Conservation (phyloP, 345 rosid species). For the Populus ilicifolia region DNA sequence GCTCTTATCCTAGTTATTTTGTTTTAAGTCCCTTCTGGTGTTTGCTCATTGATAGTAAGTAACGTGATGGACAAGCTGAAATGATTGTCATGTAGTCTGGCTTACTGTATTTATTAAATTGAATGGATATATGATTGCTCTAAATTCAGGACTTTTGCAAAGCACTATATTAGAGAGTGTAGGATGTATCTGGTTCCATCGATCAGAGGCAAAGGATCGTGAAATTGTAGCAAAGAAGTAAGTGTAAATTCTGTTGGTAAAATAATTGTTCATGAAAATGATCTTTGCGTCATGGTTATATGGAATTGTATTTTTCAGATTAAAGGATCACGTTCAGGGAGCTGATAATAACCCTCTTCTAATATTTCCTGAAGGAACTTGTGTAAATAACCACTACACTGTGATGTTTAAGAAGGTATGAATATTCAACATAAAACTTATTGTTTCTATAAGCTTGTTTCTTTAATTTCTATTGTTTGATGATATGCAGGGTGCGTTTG, state of each 20-base stretch:
- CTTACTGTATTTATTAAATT: neutral
- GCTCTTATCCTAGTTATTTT: neutral
- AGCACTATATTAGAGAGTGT: constrained; percentile 94
- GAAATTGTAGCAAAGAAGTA: constrained; percentile 93
- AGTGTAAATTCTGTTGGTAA: constrained; percentile 17
- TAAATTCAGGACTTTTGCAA: constrained; percentile 70
- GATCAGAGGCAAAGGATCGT: constrained; percentile 93
- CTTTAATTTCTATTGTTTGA: constrained; percentile 20
- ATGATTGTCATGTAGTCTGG: neutral
- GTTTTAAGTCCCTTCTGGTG: neutral
- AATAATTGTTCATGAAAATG: neutral
- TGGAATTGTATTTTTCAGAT: constrained; percentile 47
- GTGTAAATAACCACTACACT: constrained; percentile 90
- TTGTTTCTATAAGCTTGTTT: constrained; percentile 1
- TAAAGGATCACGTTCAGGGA: constrained; percentile 86
- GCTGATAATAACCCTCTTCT: constrained; percentile 93
- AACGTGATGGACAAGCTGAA: neutral
- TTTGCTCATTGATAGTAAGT: neutral
- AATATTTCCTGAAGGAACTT: constrained; percentile 97
- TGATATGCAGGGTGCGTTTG: constrained; percentile 83
- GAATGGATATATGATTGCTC: constrained; percentile 7
- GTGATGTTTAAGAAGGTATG: constrained; percentile 98
- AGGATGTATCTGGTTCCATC: constrained; percentile 98
- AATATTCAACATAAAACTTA: neutral
- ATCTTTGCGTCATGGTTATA: constrained; percentile 16